Evolutionary conservation across 306 rosid species (phyloP).

Genomic region (Rosa persica): DNA sequence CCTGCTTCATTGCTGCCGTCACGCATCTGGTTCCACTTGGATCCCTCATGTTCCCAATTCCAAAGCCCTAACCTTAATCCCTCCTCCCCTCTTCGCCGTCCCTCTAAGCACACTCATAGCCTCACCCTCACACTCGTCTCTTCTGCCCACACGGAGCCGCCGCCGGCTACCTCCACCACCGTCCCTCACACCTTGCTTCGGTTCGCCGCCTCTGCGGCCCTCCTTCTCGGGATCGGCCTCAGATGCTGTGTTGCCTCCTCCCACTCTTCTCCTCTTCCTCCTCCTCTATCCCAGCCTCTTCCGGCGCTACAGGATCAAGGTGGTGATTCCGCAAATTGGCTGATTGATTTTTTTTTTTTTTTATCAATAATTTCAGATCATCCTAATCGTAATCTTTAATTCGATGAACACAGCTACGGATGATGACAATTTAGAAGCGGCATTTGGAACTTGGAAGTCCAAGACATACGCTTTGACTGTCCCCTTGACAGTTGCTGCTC

Average conservation of each 20-base stretch:
- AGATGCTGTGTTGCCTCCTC: constrained; percentile 42
- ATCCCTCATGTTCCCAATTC: background rate
- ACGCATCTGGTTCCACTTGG: background rate
- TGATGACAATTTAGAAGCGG: constrained; percentile 53
- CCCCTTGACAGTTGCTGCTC: constrained; percentile 72
- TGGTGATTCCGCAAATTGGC: constrained; percentile 11
- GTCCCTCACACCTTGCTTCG: constrained; percentile 27
- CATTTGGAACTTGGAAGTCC: constrained; percentile 73
- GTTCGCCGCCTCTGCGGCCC: constrained; percentile 45
- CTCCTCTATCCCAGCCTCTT: constrained; percentile 27
- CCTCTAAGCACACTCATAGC: background rate
- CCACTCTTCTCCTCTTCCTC: constrained; percentile 26
- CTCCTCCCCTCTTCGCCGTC: background rate
- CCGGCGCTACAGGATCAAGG: constrained; percentile 55
- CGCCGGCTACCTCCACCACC: background rate
- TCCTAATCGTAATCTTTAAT: background rate
- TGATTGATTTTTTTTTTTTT: background rate
- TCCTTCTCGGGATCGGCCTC: constrained; percentile 54
- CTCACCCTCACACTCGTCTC: background rate
- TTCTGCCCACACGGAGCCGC: constrained; percentile 13
- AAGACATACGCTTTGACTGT: constrained; percentile 85
- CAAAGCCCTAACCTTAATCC: background rate
- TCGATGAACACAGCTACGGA: constrained; percentile 27
- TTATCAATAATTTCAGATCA: background rate
- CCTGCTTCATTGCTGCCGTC: background rate